phyloP scores from a whole-genome alignment of 331 rosid species.

The Quercus tomentella region DNA sequence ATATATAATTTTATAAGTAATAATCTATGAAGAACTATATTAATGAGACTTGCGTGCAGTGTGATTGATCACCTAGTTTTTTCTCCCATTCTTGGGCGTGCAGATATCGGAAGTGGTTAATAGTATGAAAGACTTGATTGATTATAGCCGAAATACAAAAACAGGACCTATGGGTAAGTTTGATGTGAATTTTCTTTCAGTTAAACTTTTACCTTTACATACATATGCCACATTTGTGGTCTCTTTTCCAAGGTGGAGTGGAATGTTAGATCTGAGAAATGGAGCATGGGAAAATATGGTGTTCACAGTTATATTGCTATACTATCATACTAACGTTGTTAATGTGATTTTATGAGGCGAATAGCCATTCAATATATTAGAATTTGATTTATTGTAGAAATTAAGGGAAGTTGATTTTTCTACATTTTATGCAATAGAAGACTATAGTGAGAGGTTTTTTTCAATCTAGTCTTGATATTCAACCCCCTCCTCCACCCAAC shows the following conservation, averaged over 20 bases:
- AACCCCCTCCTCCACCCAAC: neutral
- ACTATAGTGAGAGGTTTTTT: neutral
- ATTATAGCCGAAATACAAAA: conserved; percentile 86
- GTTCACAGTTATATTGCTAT: neutral
- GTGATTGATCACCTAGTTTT: conserved; percentile 9
- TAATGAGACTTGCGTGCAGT: neutral
- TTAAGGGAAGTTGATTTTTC: neutral
- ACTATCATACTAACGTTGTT: neutral
- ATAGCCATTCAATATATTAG: neutral
- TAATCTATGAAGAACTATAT: neutral
- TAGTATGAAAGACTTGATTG: conserved; percentile 98
- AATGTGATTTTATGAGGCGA: neutral
- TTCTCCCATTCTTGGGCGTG: conserved; percentile 17
- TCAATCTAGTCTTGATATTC: neutral
- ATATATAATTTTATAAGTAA: no score
- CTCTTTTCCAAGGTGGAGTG: neutral
- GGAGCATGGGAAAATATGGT: neutral
- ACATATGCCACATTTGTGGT: neutral
- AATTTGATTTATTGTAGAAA: neutral
- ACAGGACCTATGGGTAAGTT: conserved; percentile 94
- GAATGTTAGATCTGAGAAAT: neutral
- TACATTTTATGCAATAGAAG: neutral
- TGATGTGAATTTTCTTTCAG: neutral
- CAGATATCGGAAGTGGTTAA: conserved; percentile 99
- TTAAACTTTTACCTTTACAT: neutral